Percentiles rank a stretch among this genome's conserved stretches.
Conservation (phyloP, 2,329 filamentous ascomycete genomes). For the Pyrenochaeta sp. region DNA sequence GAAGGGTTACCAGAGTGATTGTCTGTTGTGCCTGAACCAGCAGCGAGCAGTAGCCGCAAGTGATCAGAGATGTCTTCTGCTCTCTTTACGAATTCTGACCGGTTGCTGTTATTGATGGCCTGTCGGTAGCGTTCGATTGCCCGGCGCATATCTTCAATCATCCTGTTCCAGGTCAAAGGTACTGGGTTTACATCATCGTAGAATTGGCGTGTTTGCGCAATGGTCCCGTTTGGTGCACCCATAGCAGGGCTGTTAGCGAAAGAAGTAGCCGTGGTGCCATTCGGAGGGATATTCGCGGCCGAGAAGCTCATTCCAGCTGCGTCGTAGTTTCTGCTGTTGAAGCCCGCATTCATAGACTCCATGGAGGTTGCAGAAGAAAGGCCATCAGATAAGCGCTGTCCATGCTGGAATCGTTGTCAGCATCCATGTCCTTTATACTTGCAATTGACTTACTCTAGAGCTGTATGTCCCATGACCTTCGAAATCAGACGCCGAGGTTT, state of each 20-base stretch:
- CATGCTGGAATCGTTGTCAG: conserved; percentile 32
- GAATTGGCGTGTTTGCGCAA: conserved; percentile 77
- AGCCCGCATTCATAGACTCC: conserved; percentile 82
- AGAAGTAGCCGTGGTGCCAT: conserved; percentile 62
- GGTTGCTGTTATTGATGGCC: conserved; percentile 81
- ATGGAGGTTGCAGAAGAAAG: conserved; percentile 88
- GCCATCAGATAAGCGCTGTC: conserved; percentile 69
- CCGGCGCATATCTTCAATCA: conserved; percentile 91
- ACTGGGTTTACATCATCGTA: conserved; percentile 87
- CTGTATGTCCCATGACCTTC: conserved; percentile 78
- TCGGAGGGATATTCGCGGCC: conserved; percentile 54
- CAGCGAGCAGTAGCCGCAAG: conserved; percentile 88
- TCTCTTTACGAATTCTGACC: conserved; percentile 88
- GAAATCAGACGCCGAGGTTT: conserved; percentile 80
- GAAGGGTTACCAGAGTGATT: conserved; percentile 98
- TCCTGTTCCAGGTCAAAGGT: conserved; percentile 84
- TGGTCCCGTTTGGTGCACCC: conserved; percentile 52
- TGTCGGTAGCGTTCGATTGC: conserved; percentile 90
- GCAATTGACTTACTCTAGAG: conserved; percentile 66
- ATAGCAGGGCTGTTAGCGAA: conserved; percentile 59
- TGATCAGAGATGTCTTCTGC: conserved; percentile 99
- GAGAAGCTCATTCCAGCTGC: conserved; percentile 54
- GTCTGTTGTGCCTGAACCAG: conserved; percentile 95
- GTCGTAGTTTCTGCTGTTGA: conserved; percentile 63
- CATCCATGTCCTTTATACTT: conserved; percentile 6